These are phyloP conservation scores for Chytriomyces sp. DNA, from an alignment of 192 early-diverging fungal species.

Conservation along the genomic window DNA sequence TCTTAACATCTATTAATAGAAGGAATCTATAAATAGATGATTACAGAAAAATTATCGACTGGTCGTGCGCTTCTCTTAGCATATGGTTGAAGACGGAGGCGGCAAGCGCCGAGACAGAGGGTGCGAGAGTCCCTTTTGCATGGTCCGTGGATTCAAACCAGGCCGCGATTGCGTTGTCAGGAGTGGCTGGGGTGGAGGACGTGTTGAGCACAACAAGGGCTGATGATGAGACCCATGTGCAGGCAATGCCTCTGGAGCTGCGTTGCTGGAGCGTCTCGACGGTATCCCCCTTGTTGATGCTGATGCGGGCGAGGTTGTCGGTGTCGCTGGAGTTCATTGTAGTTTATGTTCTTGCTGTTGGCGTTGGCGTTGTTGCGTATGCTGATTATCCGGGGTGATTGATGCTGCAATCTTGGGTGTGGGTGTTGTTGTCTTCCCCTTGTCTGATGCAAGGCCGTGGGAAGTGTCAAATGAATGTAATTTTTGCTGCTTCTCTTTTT, in stretches of 20 bases:
- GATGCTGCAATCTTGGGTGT: too few species aligned
- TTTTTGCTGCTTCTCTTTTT: too few species aligned
- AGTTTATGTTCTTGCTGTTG: too few species aligned
- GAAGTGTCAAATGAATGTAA: too few species aligned
- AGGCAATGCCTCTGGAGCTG: neutral
- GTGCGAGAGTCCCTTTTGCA: slow-evolving; percentile 25
- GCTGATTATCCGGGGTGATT: too few species aligned
- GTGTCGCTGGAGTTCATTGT: too few species aligned
- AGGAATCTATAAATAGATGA: slow-evolving; percentile 28
- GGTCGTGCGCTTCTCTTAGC: slow-evolving; percentile 87
- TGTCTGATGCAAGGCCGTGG: too few species aligned
- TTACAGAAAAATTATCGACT: slow-evolving; percentile 90
- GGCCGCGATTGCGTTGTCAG: neutral
- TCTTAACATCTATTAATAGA: neutral
- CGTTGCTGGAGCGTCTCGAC: neutral
- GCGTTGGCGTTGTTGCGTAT: too few species aligned
- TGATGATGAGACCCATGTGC: neutral
- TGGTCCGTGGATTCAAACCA: neutral
- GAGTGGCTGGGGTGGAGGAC: neutral
- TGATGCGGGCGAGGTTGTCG: neutral
- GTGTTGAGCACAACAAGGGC: neutral
- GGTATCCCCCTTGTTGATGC: neutral
- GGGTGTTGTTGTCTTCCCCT: too few species aligned
- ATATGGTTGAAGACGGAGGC: slow-evolving; percentile 85
- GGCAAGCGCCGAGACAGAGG: slow-evolving; percentile 87